These are phyloP conservation scores for Pilaira anomala DNA, from an alignment of 192 early-diverging fungal genomes.

Conservation along the genomic window DNA sequence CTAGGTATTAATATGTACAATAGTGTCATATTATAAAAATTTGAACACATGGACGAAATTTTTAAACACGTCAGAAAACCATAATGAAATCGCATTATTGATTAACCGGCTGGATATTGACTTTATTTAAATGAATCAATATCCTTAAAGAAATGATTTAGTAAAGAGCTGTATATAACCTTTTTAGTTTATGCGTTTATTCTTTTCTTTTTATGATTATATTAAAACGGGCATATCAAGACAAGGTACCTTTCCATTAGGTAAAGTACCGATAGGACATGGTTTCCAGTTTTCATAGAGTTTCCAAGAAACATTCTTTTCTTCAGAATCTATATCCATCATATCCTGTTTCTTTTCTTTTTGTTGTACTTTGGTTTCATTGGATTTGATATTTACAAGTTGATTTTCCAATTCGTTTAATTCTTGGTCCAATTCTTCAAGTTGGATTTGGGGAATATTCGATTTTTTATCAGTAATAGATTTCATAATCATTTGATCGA, in stretches of 20 bases:
- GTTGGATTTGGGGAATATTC: not conserved
- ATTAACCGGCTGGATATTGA: too few species aligned
- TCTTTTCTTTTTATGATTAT: too few species aligned
- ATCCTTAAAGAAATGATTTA: too few species aligned
- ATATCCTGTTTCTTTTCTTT: not conserved
- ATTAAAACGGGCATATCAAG: slow-evolving; percentile 35
- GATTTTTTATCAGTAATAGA: not conserved
- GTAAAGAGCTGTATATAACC: too few species aligned
- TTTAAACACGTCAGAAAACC: too few species aligned
- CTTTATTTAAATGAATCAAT: too few species aligned
- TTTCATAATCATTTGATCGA: slow-evolving; percentile 30
- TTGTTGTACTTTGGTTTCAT: not conserved
- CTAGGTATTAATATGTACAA: too few species aligned
- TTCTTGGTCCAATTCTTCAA: not conserved
- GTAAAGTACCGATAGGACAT: slow-evolving; percentile 43
- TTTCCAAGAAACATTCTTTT: slow-evolving; percentile 19
- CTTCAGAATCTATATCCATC: not conserved
- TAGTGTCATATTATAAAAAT: too few species aligned
- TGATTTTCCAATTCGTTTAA: not conserved
- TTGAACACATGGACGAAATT: too few species aligned
- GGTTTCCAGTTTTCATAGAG: slow-evolving; percentile 34
- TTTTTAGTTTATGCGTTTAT: too few species aligned
- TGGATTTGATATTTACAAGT: slow-evolving; percentile 11
- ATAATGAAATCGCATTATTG: too few species aligned
- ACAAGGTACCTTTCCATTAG: slow-evolving; percentile 36